Evolutionary conservation across 345 rosid genomes (phyloP), one percentile per base, ranked within the genome.

Genomic region (Excoecaria cochinchinensis): DNA sequence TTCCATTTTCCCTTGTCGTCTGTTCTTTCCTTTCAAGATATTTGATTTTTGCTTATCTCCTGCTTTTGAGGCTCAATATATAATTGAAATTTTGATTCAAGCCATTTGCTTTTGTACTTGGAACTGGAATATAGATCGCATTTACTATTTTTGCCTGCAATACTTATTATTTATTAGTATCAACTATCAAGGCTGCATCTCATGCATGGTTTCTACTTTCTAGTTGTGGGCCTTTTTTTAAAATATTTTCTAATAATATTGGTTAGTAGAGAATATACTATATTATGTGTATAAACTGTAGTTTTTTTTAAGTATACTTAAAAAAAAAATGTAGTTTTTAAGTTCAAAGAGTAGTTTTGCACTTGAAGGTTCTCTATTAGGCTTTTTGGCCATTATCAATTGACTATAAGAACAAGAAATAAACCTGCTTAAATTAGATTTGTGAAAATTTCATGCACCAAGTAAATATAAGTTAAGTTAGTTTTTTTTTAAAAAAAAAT

Each of bases 131-230:
- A 6, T 6, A 56, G 25, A 56, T 14, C 46, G 58, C 74, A 77
- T 75, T 66, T 75, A 53, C 59, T 78, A 70, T 67, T 56, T 73
- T 78, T 67, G 73, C 66, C 6, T 53, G 60, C 79, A 81, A 82
- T 80, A 72, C 79, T 72, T 78, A 75, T 87, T 78, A 84, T 75
- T 31, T 31, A 31, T 1, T n/a, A n/a, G n/a, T n/a, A n/a, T n/a
- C n/a, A n/a, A n/a, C n/a, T 38, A 39, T 50, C 70, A 78, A 82
- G 75, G 75, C 62, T 82, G 69, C 75, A 61, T 75, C 74, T 46
- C 70, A 61, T 75, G 69, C 70, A 58, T 40, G 31, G 31, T 31
- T 70, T 53, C 21, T 22, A 2, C 4, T 68, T 74, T 72, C 38
- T 76, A 25, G 55, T 38, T 56, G 60, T n/a, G 60, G 57, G 78